Conservation (phyloP, 2,329 filamentous ascomycete species). For the Trichoderma atroviride region DNA sequence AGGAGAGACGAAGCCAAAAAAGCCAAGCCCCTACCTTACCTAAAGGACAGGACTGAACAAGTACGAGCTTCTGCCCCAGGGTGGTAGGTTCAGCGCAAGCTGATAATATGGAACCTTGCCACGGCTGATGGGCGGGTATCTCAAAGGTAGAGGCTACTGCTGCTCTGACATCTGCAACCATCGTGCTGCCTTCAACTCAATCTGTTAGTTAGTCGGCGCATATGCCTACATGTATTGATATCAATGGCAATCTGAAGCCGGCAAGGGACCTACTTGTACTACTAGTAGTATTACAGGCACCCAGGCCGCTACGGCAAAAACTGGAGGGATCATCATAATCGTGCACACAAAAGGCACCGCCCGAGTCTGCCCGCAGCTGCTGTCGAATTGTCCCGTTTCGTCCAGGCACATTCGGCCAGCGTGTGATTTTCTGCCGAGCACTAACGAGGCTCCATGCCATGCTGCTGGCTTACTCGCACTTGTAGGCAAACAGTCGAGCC, state of each 20-base stretch:
- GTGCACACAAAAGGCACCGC: background rate
- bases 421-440: background rate
- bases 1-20: constrained; percentile 14
- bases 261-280: too few species aligned
- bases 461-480: background rate
- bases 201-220: background rate
- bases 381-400: background rate
- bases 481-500: background rate
- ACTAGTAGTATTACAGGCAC: background rate
- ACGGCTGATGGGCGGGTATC: background rate
- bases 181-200: background rate
- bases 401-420: background rate
- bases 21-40: constrained; percentile 5
- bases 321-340: background rate
- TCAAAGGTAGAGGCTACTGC: background rate
- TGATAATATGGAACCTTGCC: background rate
- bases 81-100: constrained; percentile 26
- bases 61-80: background rate
- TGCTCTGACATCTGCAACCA: background rate
- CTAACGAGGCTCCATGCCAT: background rate
- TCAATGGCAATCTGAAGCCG: background rate
- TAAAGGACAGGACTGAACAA: background rate
- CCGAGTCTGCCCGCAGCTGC: background rate
- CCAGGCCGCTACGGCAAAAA: background rate
- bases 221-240: background rate